A percentile compares a stretch with the other conserved stretches of the same genome.
These are phyloP conservation scores for Ampelocalamus luodianensis DNA, from an alignment of 176 grass and related monocot genomes.

Conservation along the genomic window DNA sequence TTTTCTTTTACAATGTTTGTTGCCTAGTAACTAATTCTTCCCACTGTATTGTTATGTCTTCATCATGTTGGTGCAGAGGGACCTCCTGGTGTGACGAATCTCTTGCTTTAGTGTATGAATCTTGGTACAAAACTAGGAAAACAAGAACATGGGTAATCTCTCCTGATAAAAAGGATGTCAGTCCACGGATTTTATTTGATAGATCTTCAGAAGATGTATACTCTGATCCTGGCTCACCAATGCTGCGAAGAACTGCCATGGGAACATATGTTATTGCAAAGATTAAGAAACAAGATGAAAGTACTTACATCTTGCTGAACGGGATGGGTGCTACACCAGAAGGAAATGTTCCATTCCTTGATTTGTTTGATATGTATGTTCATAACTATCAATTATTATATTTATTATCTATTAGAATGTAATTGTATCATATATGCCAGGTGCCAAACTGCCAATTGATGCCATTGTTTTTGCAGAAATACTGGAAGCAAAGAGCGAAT, in stretches of 20 bases:
- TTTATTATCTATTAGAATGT: conserved; percentile 33
- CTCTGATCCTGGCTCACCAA: conserved; percentile 97
- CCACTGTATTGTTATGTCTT: conserved; percentile 36
- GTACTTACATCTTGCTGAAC: conserved; percentile 79
- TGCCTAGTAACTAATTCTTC: conserved; percentile 36
- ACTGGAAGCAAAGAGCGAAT: conserved; percentile 92
- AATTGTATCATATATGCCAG: conserved; percentile 18
- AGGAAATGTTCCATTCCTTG: conserved; percentile 97
- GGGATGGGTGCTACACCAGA: conserved; percentile 96
- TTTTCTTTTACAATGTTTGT: conserved; percentile 8
- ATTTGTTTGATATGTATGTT: conserved; percentile 98
- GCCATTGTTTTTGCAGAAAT: conserved; percentile 67
- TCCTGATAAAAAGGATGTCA: conserved; percentile 79
- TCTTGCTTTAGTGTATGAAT: conserved; percentile 94
- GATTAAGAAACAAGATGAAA: conserved; percentile 86
- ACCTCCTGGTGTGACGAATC: conserved; percentile 93
- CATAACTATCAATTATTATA: conserved; percentile 7
- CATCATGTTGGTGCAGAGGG: conserved; percentile 64
- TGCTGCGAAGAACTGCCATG: conserved; percentile 84
- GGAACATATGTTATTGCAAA: conserved; percentile 96
- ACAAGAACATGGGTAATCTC: conserved; percentile 93
- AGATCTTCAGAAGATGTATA: conserved; percentile 98
- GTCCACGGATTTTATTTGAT: conserved; percentile 83
- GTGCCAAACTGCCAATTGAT: conserved; percentile 24
- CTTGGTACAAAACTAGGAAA: conserved; percentile 98